Evolutionary conservation across 768 basidiomycete species (phyloP).

Genomic region (Sporobolomyces pararoseus): DNA sequence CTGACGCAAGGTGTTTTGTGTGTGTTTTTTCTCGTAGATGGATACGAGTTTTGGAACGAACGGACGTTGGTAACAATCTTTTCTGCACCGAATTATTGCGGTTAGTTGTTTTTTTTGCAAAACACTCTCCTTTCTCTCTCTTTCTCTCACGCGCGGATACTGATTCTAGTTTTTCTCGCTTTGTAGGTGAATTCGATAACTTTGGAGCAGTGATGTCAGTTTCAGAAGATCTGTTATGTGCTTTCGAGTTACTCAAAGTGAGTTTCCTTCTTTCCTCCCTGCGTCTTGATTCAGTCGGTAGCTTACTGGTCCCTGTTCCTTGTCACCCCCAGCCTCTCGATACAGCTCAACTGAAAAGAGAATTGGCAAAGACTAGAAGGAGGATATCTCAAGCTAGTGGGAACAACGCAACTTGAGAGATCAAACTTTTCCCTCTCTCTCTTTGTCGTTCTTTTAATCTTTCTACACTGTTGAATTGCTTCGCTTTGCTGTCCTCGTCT

Average conservation of each 20-base stretch:
- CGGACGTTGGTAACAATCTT: constrained; percentile 97
- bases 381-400: constrained; percentile 17
- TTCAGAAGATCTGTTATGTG: constrained; percentile 93
- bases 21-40: constrained; percentile 48
- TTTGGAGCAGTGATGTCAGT: constrained; percentile 75
- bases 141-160: background rate
- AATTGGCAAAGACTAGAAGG: constrained; percentile 31
- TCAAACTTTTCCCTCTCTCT: background rate
- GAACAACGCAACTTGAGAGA: background rate
- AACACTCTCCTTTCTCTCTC: constrained; percentile 44
- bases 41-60: constrained; percentile 99
- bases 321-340: constrained; percentile 39
- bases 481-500: background rate
- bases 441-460: background rate
- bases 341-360: constrained; percentile 30
- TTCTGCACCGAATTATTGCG: constrained; percentile 69
- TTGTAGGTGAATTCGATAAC: constrained; percentile 75
- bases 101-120: too few species aligned
- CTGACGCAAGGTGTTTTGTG: too few species aligned
- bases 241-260: constrained; percentile 86
- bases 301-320: background rate
- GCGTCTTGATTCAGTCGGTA: background rate
- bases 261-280: background rate
- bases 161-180: background rate
- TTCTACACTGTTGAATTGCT: background rate